These are phyloP conservation scores for Eucommia ulmoides DNA, from an alignment of 257 asterid species.

Conservation along the genomic window DNA sequence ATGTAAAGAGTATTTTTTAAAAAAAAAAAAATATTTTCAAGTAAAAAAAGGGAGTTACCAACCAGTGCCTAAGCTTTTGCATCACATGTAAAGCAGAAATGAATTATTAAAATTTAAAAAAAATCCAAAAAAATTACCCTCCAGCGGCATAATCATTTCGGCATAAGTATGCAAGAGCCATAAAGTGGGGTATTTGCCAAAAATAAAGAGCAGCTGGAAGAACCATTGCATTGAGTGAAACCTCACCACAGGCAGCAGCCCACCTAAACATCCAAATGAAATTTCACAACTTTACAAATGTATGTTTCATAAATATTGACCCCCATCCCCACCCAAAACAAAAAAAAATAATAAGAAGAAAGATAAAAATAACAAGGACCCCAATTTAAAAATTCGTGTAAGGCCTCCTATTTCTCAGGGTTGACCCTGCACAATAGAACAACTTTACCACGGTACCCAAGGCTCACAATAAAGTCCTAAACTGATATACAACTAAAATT, in stretches of 20 bases:
- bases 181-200: constrained; percentile 97
- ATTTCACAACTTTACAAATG: background rate
- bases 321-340: background rate
- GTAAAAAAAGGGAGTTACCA: background rate
- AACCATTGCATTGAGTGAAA: constrained; percentile 60
- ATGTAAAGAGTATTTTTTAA: background rate
- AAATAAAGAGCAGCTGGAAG: constrained; percentile 95
- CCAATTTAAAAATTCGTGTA: background rate
- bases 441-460: background rate
- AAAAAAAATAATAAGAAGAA: background rate
- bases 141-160: constrained; percentile 95
- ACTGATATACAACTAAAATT: background rate
- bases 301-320: background rate
- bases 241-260: constrained; percentile 88
- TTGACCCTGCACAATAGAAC: background rate
- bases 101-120: background rate
- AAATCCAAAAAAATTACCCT: constrained; percentile 37
- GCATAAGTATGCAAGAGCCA: constrained; percentile 96
- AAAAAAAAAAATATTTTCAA: background rate
- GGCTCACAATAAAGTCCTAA: background rate
- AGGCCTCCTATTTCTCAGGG: background rate
- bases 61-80: background rate
- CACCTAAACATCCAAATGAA: constrained; percentile 43
- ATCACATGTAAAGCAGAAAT: background rate
- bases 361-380: background rate